phyloP scores from a whole-genome alignment of 306 rosid genomes.

The Nissolia schottii region DNA sequence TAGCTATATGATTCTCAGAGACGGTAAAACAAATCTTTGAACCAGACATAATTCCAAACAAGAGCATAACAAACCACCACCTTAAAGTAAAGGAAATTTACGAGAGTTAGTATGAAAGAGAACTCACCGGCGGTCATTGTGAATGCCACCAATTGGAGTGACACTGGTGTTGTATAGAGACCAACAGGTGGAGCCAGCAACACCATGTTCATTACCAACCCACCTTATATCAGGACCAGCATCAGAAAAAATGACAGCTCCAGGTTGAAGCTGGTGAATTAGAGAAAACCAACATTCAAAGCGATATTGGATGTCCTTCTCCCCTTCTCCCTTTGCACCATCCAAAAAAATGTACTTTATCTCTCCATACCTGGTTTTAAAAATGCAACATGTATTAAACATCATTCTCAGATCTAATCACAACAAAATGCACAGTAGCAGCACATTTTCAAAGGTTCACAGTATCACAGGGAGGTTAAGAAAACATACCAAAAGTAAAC shows the following conservation, averaged over 20 bases:
- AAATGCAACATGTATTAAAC: neutral
- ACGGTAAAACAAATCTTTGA: neutral
- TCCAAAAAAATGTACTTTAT: slow-evolving; percentile 68
- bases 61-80: neutral
- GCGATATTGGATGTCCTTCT: slow-evolving; percentile 73
- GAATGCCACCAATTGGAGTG: slow-evolving; percentile 39
- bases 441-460: neutral
- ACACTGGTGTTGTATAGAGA: slow-evolving; percentile 62
- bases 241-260: slow-evolving; percentile 68
- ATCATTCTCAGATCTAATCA: neutral
- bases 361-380: slow-evolving; percentile 71
- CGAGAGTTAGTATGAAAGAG: slow-evolving; percentile 2
- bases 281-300: slow-evolving; percentile 68
- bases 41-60: slow-evolving; percentile 7
- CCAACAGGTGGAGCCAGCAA: slow-evolving; percentile 79
- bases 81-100: neutral
- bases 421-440: neutral
- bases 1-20: neutral
- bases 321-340: slow-evolving; percentile 82
- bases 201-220: slow-evolving; percentile 75
- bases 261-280: slow-evolving; percentile 87
- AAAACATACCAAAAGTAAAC: neutral
- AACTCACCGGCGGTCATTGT: slow-evolving; percentile 56
- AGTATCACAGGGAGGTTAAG: neutral
- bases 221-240: slow-evolving; percentile 88